Evolutionary conservation across 2,329 filamentous ascomycete genomes (phyloP), one percentile per base, ranked within the genome.

Genomic region (Cladophialophora immunda): DNA sequence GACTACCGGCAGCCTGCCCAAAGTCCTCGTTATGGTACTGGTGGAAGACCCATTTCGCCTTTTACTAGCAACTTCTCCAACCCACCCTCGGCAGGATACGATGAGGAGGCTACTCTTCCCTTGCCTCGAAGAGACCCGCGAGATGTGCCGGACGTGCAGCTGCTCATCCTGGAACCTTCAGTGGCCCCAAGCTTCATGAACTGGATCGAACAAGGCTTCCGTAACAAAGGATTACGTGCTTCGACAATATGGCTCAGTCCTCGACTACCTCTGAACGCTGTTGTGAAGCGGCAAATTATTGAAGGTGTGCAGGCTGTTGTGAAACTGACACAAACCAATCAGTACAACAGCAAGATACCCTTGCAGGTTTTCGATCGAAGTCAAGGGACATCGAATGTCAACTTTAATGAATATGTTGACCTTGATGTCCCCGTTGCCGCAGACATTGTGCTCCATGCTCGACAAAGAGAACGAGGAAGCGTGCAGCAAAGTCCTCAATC

Each of bases 281-380:
- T 97, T n/a, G 87, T 97, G 60, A 89, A 92, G 71, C 86, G 92
- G 60, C 93, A 97, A 76, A 92, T 96, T 41, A 82, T 94, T 11
- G 94, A 98, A 78, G 94, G 95, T 19, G 94, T 97, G 1, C 86
- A 92, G 59, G 94, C 91, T 8, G 91, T 97, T 15, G 89, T 92
- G 4, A 90, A 93, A 73, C 85, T 98, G 15, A 89, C 91, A 67
- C 83, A 88, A 58, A 83, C 84, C 54, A 87, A 92, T 25, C 90
- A 97, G 74, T 83, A 84, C 36, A 85, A 85, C 1, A 89, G 89
- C 70, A 93, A 90, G 75, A 90, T 98, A 58, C 87, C 91, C 0
- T 81, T 97, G 2, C 92, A 94, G 73, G 87, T 97, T 5, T 97
- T 97, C 75, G 91, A 97, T 78, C 90, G 93, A 29, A 90, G 88